These are phyloP conservation scores for Osmanthus fragrans DNA, from an alignment of 257 asterid species.

Conservation along the genomic window DNA sequence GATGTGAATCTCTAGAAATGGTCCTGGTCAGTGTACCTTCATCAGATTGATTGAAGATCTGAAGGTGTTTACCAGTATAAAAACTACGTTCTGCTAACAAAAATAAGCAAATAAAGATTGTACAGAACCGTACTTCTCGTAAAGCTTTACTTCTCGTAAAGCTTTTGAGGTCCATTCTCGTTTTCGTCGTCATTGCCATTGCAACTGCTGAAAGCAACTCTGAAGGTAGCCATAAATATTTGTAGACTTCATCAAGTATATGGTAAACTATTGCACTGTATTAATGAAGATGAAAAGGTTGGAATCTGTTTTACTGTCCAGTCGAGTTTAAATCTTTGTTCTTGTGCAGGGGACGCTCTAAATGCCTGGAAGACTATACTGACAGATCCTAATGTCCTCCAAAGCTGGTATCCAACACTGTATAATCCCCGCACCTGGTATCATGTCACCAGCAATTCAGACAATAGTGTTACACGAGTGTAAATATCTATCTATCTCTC, in stretches of 20 bases:
- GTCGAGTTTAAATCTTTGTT: background rate
- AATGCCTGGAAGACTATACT: slow-evolving; percentile 16
- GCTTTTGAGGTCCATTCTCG: slow-evolving; percentile 20
- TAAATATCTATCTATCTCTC: slow-evolving; percentile 8
- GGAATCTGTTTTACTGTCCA: too few relatives aligned
- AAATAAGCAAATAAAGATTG: too few relatives aligned
- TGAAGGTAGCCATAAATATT: slow-evolving; percentile 31
- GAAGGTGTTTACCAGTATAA: background rate
- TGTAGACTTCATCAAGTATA: too few relatives aligned
- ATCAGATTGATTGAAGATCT: background rate
- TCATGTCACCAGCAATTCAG: slow-evolving; percentile 41
- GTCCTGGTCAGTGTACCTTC: background rate
- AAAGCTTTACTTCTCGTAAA: background rate
- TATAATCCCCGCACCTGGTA: slow-evolving; percentile 56
- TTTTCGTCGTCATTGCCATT: background rate
- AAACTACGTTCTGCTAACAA: too few relatives aligned
- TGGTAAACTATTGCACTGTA: too few relatives aligned
- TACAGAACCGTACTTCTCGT: background rate
- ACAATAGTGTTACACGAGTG: slow-evolving; percentile 44
- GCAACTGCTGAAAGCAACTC: slow-evolving; percentile 28
- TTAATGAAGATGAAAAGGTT: background rate
- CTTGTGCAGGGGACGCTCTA: slow-evolving; percentile 43
- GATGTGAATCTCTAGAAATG: background rate
- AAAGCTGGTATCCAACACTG: slow-evolving; percentile 59
- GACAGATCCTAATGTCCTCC: slow-evolving; percentile 51